Percentiles rank a stretch among this genome's conserved stretches.
These are phyloP conservation scores for Podila clonocystis DNA, from an alignment of 192 early-diverging fungal species.

Conservation along the genomic window DNA sequence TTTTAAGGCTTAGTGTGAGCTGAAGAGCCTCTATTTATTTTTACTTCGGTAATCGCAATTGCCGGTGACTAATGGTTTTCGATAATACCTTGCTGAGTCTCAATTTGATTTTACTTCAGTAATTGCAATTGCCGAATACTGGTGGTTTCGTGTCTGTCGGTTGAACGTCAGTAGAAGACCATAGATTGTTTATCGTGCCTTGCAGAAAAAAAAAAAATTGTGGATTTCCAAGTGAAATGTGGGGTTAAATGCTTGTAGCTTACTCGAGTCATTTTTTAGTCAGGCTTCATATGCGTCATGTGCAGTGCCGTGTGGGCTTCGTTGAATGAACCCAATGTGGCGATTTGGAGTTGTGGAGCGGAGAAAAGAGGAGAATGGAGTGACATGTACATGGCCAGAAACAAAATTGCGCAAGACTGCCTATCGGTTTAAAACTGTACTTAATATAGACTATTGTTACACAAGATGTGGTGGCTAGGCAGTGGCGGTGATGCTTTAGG, in stretches of 20 bases:
- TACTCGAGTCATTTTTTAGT: too few species aligned
- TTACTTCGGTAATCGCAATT: conserved; percentile 9
- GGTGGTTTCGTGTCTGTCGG: background rate
- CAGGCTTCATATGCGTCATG: too few species aligned
- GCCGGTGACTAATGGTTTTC: conserved; percentile 3
- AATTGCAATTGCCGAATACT: conserved; percentile 7
- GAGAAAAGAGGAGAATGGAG: conserved; percentile 1
- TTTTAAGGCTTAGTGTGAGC: background rate
- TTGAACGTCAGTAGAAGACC: too few species aligned
- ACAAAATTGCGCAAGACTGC: background rate
- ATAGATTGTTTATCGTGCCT: too few species aligned
- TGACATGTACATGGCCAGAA: conserved; percentile 5
- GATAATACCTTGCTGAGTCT: conserved; percentile 4
- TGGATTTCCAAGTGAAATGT: too few species aligned
- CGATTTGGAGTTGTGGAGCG: conserved; percentile 9
- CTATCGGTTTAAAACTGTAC: conserved; percentile 12
- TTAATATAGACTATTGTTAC: too few species aligned
- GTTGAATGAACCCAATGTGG: conserved; percentile 4
- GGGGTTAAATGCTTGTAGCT: too few species aligned
- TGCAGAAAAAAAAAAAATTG: too few species aligned
- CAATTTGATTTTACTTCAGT: conserved; percentile 5
- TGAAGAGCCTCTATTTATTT: background rate
- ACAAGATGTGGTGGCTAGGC: background rate
- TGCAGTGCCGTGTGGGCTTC: too few species aligned
- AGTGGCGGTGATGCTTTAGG: background rate